Evolutionary conservation across 2,329 filamentous ascomycete species (phyloP).

Genomic region (Neopestalotiopsis rosae): DNA sequence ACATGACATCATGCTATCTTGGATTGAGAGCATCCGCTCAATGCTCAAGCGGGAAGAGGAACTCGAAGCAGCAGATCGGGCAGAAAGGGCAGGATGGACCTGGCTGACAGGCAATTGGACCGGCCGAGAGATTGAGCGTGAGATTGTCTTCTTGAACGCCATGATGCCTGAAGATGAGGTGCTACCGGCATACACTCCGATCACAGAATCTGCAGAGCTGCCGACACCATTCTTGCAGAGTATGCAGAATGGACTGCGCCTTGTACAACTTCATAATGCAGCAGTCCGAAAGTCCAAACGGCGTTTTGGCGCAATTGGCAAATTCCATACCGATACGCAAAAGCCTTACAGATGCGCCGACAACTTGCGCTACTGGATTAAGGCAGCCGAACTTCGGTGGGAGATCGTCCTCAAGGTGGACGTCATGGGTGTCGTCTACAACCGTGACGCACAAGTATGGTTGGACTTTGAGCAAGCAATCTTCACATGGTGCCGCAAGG

Average conservation of each 20-base stretch:
- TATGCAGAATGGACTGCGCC: conserved; percentile 78
- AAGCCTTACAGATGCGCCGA: conserved; percentile 95
- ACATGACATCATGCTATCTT: conserved; percentile 73
- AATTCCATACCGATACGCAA: conserved; percentile 87
- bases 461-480: conserved; percentile 82
- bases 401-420: conserved; percentile 85
- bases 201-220: conserved; percentile 52
- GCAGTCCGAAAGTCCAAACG: conserved; percentile 83
- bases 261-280: conserved; percentile 89
- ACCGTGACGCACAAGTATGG: conserved; percentile 74
- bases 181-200: conserved; percentile 72
- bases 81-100: conserved; percentile 75
- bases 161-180: conserved; percentile 67
- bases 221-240: conserved; percentile 76
- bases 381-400: conserved; percentile 93
- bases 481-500: conserved; percentile 80
- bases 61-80: conserved; percentile 74
- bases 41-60: conserved; percentile 80
- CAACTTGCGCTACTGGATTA: conserved; percentile 94
- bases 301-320: conserved; percentile 87
- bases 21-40: conserved; percentile 79
- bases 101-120: conserved; percentile 85
- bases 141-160: conserved; percentile 80
- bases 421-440: conserved; percentile 84
- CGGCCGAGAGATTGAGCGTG: conserved; percentile 75